These are phyloP conservation scores for Patellifolia procumbens DNA, from an alignment of 179 eudicot species.

Conservation along the genomic window DNA sequence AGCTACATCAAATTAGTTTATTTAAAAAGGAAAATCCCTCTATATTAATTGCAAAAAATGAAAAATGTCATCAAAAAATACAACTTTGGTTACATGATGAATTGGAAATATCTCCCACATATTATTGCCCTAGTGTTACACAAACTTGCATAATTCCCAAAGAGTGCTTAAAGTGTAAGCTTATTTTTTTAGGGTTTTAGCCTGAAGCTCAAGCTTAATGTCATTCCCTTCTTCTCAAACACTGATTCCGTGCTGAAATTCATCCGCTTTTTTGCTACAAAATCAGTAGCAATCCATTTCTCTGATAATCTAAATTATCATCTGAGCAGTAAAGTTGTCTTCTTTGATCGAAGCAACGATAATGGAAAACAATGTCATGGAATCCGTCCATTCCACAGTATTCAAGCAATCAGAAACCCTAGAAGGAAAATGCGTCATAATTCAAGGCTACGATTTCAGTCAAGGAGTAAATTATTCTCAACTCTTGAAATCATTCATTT, in stretches of 20 bases:
- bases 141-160: too few species aligned
- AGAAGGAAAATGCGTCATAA: constrained; percentile 63
- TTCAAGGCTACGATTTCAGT: constrained; percentile 85
- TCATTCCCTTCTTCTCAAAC: neutral
- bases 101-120: too few species aligned
- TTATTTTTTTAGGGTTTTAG: neutral
- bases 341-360: constrained; percentile 13
- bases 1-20: too few species aligned
- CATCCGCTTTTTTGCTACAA: neutral
- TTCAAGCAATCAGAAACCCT: constrained; percentile 75
- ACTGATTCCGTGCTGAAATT: neutral
- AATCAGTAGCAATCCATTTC: neutral
- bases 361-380: constrained; percentile 41
- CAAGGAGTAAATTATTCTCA: constrained; percentile 60
- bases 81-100: too few species aligned
- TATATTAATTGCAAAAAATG: too few species aligned
- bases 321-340: neutral
- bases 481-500: constrained; percentile 56
- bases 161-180: neutral
- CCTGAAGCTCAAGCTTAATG: neutral
- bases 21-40: too few species aligned
- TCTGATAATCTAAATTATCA: neutral
- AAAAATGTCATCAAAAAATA: too few species aligned
- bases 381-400: constrained; percentile 49
- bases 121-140: neutral